Evolutionary conservation across 495 filamentous ascomycete species (phyloP), one percentile per base, ranked within the genome.

Genomic region (Lasiosphaeria miniovina): DNA sequence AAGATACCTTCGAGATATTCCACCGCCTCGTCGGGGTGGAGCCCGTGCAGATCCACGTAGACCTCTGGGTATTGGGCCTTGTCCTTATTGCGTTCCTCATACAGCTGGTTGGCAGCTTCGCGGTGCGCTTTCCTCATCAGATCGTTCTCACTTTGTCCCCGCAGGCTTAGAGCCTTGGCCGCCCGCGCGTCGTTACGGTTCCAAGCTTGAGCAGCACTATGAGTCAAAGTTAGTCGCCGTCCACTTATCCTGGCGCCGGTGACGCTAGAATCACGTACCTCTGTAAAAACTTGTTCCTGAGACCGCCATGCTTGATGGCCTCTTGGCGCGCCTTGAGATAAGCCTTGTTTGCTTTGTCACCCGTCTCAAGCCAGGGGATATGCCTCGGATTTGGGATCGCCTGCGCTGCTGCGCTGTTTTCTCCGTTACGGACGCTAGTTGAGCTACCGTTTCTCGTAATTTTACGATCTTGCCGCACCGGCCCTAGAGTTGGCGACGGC

Each of bases 171-270:
- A 43, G 94, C 94, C 75, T 98, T 98, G 35, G 95, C 95, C 14
- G 94, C 93, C 62, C 95, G 87, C 31, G 95, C 93, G 71, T 99
- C 95, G 68, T 95, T 97, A 52, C 95, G 89, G 70, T 98, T 96
- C 95, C 95, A 99, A n/a, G 95, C 95, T 80, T 96, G 93, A n/a
- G 94, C 93, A 54, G 95, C 95, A 68, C 92, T 96, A 55, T 35
- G 32, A 34, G 32, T 45, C 14, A 36, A 7, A 34, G 68, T 78
- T 52, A 79, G 65, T 43, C 48, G 64, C 49, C 15, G 3, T 52
- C 12, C 4, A 1, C 8, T 12, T 50, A 5, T 14, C 11, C 31
- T 24, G 24, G 24, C 24, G 24, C 24, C 24, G 24, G 6, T 0
- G 4, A 17, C 17, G 24, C 52, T 31, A 32, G n/a, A 17, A 52